Evolutionary conservation across 148 eudicot species (phyloP).

Genomic region (Nepenthes mirabilis): DNA sequence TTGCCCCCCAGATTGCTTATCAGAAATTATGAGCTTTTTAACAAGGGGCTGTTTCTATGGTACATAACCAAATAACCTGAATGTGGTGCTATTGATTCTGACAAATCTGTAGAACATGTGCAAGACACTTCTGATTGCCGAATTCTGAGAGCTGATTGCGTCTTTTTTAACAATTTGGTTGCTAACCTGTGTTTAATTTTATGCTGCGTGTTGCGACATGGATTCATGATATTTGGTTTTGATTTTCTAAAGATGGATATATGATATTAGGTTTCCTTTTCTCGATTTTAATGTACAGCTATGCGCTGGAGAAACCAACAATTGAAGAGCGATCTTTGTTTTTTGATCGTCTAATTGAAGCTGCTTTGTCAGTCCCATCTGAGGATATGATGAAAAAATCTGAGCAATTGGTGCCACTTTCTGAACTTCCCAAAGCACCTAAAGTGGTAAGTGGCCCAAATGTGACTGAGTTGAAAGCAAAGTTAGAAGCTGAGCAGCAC

Average conservation of each 20-base stretch:
- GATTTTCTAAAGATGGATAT: too few relatives aligned
- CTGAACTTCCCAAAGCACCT: slow-evolving; percentile 92
- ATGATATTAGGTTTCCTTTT: neutral
- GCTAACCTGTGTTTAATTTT: neutral
- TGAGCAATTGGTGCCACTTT: slow-evolving; percentile 25
- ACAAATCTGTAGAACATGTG: too few relatives aligned
- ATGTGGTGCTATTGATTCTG: too few relatives aligned
- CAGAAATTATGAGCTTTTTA: too few relatives aligned
- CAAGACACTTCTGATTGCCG: too few relatives aligned
- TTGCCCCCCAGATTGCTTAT: too few relatives aligned
- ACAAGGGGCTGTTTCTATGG: too few relatives aligned
- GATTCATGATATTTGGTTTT: too few relatives aligned
- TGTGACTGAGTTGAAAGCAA: slow-evolving; percentile 79
- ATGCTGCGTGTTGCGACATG: too few relatives aligned
- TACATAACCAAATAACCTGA: too few relatives aligned
- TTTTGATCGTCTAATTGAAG: slow-evolving; percentile 69
- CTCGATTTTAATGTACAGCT: slow-evolving; percentile 28
- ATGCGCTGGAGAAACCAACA: slow-evolving; percentile 47
- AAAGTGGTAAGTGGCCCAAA: slow-evolving; percentile 71
- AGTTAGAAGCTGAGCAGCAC: slow-evolving; percentile 95
- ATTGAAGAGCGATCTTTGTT: slow-evolving; percentile 68
- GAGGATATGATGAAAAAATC: slow-evolving; percentile 30
- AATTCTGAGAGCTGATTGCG: neutral
- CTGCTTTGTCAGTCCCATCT: slow-evolving; percentile 61
- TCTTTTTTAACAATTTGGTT: neutral